Conservation (phyloP, 257 asterid species). For the Datura wrightii region DNA sequence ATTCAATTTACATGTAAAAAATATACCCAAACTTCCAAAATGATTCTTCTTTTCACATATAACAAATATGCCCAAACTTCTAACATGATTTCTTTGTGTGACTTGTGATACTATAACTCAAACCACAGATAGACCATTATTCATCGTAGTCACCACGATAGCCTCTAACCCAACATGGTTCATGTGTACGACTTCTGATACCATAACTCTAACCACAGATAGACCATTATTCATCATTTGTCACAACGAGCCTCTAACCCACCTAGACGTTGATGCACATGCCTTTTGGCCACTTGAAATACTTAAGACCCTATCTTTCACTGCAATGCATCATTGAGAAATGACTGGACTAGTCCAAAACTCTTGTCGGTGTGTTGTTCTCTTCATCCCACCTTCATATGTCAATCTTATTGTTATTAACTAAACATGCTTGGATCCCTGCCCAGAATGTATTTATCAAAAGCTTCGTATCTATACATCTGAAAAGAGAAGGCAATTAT, state of each 20-base stretch:
- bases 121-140: constrained; percentile 2
- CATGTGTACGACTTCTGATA: background rate
- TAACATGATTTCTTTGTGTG: background rate
- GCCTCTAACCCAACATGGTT: constrained; percentile 6
- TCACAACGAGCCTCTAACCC: background rate
- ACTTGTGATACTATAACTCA: constrained; percentile 15
- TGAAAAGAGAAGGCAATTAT: background rate
- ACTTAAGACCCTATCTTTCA: constrained; percentile 1
- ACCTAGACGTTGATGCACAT: background rate
- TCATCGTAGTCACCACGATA: background rate
- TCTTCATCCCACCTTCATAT: background rate
- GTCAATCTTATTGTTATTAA: background rate
- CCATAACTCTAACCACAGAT: background rate
- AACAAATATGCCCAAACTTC: background rate
- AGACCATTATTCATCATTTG: background rate
- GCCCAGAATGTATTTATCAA: background rate
- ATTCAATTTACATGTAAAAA: background rate
- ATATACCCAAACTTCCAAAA: background rate
- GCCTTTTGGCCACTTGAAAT: constrained; percentile 4
- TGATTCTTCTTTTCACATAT: background rate
- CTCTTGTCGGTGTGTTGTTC: background rate
- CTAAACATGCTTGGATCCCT: background rate
- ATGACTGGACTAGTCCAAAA: background rate
- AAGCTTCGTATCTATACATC: background rate
- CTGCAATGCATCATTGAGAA: background rate